Conservation (phyloP, 768 basidiomycete genomes). For the Suillus spraguei region DNA sequence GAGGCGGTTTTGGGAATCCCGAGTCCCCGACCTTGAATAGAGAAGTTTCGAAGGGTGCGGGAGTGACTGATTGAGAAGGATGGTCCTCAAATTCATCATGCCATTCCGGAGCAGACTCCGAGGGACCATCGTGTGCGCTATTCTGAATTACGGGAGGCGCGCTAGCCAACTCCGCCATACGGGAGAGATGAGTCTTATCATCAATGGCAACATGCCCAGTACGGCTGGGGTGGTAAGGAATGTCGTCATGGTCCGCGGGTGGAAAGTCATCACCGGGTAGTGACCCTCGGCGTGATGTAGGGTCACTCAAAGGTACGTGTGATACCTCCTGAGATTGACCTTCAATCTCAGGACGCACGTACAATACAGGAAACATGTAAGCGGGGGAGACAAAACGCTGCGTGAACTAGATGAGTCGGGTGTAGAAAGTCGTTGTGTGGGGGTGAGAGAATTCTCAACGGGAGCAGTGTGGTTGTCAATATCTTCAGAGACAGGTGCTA, state of each 20-base stretch:
- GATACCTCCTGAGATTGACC: slow-evolving; percentile 11
- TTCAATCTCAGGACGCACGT: slow-evolving; percentile 17
- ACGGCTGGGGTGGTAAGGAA: slow-evolving; percentile 34
- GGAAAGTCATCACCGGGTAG: slow-evolving; percentile 12
- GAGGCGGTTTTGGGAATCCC: not conserved
- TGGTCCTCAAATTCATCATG: slow-evolving; percentile 50
- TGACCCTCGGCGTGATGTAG: slow-evolving; percentile 18
- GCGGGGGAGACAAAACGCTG: slow-evolving; percentile 43
- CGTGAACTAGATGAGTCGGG: slow-evolving; percentile 19
- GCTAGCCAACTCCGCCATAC: slow-evolving; percentile 52
- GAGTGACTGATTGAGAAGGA: slow-evolving; percentile 35
- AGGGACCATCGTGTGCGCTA: slow-evolving; percentile 18
- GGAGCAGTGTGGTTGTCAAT: not conserved
- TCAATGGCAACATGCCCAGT: slow-evolving; percentile 67
- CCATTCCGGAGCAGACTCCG: slow-evolving; percentile 54
- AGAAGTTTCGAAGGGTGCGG: slow-evolving; percentile 44
- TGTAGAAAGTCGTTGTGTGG: slow-evolving; percentile 10
- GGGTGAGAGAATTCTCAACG: not conserved
- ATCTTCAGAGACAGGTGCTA: slow-evolving; percentile 18
- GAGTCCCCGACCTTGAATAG: slow-evolving; percentile 38
- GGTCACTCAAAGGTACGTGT: slow-evolving; percentile 9
- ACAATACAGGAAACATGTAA: slow-evolving; percentile 40
- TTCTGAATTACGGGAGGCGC: slow-evolving; percentile 43
- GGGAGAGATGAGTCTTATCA: slow-evolving; percentile 61
- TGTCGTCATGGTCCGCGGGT: slow-evolving; percentile 22